A percentile compares a stretch with the other conserved stretches of the same genome.
phyloP scores from a whole-genome alignment of 768 basidiomycete genomes.

The Exidia glandulosa region DNA sequence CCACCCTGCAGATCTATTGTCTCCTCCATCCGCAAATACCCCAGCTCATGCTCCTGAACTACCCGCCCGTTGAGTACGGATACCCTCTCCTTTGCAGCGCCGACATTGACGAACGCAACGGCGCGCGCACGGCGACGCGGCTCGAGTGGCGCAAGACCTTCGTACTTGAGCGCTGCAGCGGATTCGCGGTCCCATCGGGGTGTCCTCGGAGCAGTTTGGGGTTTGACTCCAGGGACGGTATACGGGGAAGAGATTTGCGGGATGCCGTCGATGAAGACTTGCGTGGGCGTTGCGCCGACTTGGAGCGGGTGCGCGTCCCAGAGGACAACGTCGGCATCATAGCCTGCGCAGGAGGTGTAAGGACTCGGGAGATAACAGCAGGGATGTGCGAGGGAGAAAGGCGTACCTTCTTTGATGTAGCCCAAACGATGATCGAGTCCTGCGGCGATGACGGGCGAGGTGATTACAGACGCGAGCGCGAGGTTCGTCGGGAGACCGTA shows the following conservation, averaged over 20 bases:
- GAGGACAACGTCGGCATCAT: slow-evolving; percentile 71
- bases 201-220: slow-evolving; percentile 42
- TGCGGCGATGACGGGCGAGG: slow-evolving; percentile 56
- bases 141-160: slow-evolving; percentile 59
- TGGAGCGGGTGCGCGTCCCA: slow-evolving; percentile 73
- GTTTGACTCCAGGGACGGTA: slow-evolving; percentile 28
- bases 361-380: background rate
- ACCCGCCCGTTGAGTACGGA: slow-evolving; percentile 4
- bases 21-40: slow-evolving; percentile 19
- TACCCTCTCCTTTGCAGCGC: slow-evolving; percentile 13
- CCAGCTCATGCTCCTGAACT: slow-evolving; percentile 16
- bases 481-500: slow-evolving; percentile 63
- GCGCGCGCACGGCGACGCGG: slow-evolving; percentile 18
- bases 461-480: slow-evolving; percentile 66
- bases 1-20: slow-evolving; percentile 55
- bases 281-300: slow-evolving; percentile 68
- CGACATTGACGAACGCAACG: slow-evolving; percentile 47
- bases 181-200: slow-evolving; percentile 58
- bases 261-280: slow-evolving; percentile 81
- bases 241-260: slow-evolving; percentile 43
- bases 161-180: slow-evolving; percentile 41
- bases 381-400: background rate
- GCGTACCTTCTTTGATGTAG: slow-evolving; percentile 49
- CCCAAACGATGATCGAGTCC: slow-evolving; percentile 80
- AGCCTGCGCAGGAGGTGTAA: slow-evolving; percentile 29